Evolutionary conservation across 345 rosid species (phyloP), one percentile per base, ranked within the genome.

Genomic region (Pelargonium nanum): DNA sequence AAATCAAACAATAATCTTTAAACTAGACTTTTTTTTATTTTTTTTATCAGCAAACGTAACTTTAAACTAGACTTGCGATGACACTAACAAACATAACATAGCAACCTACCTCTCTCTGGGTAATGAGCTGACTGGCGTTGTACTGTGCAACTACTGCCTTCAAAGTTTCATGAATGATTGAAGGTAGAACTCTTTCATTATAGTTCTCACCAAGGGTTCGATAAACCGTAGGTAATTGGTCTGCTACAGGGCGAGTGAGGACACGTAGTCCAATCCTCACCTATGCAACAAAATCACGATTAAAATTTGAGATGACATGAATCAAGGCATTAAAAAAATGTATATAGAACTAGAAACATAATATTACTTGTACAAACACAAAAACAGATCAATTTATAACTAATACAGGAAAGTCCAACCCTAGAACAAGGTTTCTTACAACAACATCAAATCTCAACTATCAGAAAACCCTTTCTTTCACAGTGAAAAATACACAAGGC

Each of bases 101-200:
- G 26, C 6, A 15, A 52, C 63, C 13, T 54, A 86, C 98, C 84
- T 93, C 99, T 79, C 97, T 81, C 74, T 89, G 97, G 5, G 98
- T 92, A 58, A 92, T 85, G 56, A 89, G 94, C 77, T 92, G 97
- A 71, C 97, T 92, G 58, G 94, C 98, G 70, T 92, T 92, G 70
- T 87, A 92, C 71, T 87, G 96, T 32, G 97, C 98, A 53, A 92
- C 94, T 55, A 92, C 98, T 45, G 97, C 86, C 75, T 92, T 92
- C 45, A 89, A 66, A 17, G 97, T 89, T 72, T 92, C 98, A 62
- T 92, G 84, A 66, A 89, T 83, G 69, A 92, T 87, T n/a, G 97
- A 87, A 26, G 97, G 96, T 59, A 92, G 78, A 59, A 89, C 95
- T 74, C 94, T 83, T 65, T 89, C 96, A 55, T 79, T 84, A 71